Evolutionary conservation across 1,284 basidiomycete genomes (phyloP), one percentile per base, ranked within the genome.

Genomic region (Tilletia indica): DNA sequence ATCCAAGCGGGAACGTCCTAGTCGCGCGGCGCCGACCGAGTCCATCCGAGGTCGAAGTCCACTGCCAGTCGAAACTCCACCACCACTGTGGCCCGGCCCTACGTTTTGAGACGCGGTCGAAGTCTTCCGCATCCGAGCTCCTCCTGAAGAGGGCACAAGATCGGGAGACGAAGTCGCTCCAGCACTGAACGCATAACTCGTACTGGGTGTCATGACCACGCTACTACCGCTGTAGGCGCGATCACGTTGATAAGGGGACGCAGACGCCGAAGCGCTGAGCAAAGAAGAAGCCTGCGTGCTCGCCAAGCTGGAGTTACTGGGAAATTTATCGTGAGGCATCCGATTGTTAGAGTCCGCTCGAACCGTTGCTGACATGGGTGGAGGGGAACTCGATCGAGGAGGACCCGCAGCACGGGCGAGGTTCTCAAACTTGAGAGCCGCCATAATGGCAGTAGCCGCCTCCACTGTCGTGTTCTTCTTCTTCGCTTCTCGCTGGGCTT

Each of bases 351-450:
- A 4, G 38, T 34, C 31, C 12, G 11, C 61, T 4, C 31, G 31
- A 4, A 42, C 16, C 25, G 38, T 42, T 12, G 31, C 31, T 36
- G 61, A 64, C 61, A 42, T 38, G 61, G 36, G 34, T 36, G 61
- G 38, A 16, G 61, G 61, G 19, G 61, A 64, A 2, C 14, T 19
- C 19, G 61, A 38, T 16, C 36, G 2, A 12, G 31, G 16, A 4
- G 61, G 36, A 9, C 14, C 36, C 19, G 34, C 61, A 9, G 58
- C 31, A 4, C 34, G 25, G 5, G 61, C 61, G 34, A 64, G 61
- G 34, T n/a, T 64, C 14, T 64, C 61, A 16, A 64, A 64, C 14
- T 39, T 64, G 61, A 64, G 61, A 39, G 61, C 61, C 11, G 61
- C 31, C 16, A 64, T 64, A 36, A 64, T 64, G 34, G 61, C 61